Evolutionary conservation across 2,329 filamentous ascomycete genomes (phyloP).

Genomic region (Talaromyces sp.): DNA sequence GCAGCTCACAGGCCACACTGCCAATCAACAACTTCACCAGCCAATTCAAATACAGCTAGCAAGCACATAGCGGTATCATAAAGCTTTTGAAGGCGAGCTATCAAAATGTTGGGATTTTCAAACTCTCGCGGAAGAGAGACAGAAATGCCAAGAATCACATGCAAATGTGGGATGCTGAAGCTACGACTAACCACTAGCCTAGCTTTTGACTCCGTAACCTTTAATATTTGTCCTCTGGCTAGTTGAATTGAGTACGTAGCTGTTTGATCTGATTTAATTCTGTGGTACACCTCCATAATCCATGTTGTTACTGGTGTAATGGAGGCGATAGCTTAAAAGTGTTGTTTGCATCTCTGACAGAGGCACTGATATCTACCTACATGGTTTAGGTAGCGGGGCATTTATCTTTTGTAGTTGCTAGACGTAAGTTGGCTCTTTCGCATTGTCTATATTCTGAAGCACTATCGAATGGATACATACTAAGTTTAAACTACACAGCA

Average conservation of each 20-base stretch:
- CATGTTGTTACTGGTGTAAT: neutral
- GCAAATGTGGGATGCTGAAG: slow-evolving; percentile 9
- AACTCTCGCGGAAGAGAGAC: neutral
- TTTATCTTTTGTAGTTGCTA: neutral
- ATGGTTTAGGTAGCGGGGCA: neutral
- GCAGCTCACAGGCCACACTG: neutral
- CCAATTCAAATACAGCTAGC: neutral
- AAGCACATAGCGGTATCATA: neutral
- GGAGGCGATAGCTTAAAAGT: neutral
- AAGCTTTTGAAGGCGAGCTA: neutral
- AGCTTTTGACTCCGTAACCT: neutral
- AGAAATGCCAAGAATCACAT: slow-evolving; percentile 16
- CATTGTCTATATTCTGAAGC: neutral
- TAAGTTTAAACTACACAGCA: neutral
- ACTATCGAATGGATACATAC: neutral
- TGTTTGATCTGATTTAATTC: no score
- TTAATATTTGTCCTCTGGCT: neutral
- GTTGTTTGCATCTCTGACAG: neutral
- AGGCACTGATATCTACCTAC: neutral
- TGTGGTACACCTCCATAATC: neutral
- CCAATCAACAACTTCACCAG: neutral
- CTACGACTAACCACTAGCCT: neutral
- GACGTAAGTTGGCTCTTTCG: neutral
- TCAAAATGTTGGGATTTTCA: slow-evolving; percentile 13
- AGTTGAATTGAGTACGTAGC: neutral